These are phyloP conservation scores for Dictyostelium citrinum DNA, from an alignment of 78 protist species.

Conservation along the genomic window DNA sequence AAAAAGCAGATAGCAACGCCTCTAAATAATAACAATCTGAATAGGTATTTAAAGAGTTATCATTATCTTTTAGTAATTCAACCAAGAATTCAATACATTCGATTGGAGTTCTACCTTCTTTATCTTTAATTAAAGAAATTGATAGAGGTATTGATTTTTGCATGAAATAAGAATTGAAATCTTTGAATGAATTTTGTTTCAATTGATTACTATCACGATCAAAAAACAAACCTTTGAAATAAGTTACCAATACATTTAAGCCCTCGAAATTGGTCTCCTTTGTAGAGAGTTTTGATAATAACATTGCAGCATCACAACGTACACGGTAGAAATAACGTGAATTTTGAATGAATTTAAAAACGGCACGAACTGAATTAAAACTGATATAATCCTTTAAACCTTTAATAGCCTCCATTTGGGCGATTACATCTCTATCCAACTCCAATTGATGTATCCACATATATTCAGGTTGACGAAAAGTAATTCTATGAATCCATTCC, in stretches of 20 bases:
- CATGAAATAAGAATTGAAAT: constrained; percentile 44
- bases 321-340: constrained; percentile 29
- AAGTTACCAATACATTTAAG: constrained; percentile 28
- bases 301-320: constrained; percentile 73
- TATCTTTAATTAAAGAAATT: constrained; percentile 23
- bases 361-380: constrained; percentile 5
- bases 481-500: constrained; percentile 71
- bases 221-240: constrained; percentile 20
- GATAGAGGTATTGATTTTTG: constrained; percentile 42
- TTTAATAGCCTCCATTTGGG: constrained; percentile 76
- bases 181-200: constrained; percentile 54
- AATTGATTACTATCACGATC: constrained; percentile 48
- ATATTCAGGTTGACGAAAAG: constrained; percentile 77
- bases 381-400: constrained; percentile 46
- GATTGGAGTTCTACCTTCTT: constrained; percentile 63
- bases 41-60: constrained; percentile 76
- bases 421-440: constrained; percentile 83
- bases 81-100: constrained; percentile 52
- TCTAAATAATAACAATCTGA: constrained; percentile 64
- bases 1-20: constrained; percentile 9
- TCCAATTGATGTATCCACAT: constrained; percentile 86
- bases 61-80: constrained; percentile 69
- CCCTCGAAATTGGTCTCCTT: constrained; percentile 64
- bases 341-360: constrained; percentile 42
- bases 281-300: constrained; percentile 17